These are phyloP conservation scores for Pseudonitzschia multiseries DNA, from an alignment of 108 stramenopile species.

Conservation along the genomic window DNA sequence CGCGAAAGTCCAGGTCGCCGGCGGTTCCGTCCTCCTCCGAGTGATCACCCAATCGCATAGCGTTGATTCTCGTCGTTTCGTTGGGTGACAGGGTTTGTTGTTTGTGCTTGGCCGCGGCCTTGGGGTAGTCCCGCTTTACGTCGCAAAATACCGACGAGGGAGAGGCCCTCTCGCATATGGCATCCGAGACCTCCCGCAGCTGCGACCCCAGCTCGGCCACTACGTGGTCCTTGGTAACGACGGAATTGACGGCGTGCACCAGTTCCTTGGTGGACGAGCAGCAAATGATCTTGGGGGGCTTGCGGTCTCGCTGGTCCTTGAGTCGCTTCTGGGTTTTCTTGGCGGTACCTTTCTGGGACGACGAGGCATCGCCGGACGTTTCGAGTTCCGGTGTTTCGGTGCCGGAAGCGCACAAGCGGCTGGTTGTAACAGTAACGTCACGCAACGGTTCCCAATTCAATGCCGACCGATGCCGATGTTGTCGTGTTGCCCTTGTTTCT, in stretches of 20 bases:
- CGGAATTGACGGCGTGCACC: conserved; percentile 15
- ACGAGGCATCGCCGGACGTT: not conserved
- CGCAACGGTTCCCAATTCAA: not conserved
- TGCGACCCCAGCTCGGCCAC: conserved; percentile 55
- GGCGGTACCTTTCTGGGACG: not conserved
- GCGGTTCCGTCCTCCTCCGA: conserved; percentile 3
- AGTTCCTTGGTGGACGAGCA: conserved; percentile 32
- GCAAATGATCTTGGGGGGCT: conserved; percentile 20
- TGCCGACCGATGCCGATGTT: no score
- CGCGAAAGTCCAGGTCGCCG: conserved; percentile 32
- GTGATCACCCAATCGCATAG: conserved; percentile 32
- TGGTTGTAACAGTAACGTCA: not conserved
- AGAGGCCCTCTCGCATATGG: conserved; percentile 26
- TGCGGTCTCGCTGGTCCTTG: not conserved
- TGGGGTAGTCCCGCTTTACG: conserved; percentile 49
- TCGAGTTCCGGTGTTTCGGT: not conserved
- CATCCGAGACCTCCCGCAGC: conserved; percentile 43
- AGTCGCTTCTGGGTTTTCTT: not conserved
- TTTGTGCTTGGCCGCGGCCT: not conserved
- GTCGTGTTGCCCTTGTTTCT: not conserved
- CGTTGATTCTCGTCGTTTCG: conserved; percentile 24
- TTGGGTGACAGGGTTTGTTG: not conserved
- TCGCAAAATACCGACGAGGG: conserved; percentile 34
- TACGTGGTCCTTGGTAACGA: not conserved
- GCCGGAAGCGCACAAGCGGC: not conserved